phyloP scores from a whole-genome alignment of 345 rosid genomes.

The Gossypium ekmanianum region DNA sequence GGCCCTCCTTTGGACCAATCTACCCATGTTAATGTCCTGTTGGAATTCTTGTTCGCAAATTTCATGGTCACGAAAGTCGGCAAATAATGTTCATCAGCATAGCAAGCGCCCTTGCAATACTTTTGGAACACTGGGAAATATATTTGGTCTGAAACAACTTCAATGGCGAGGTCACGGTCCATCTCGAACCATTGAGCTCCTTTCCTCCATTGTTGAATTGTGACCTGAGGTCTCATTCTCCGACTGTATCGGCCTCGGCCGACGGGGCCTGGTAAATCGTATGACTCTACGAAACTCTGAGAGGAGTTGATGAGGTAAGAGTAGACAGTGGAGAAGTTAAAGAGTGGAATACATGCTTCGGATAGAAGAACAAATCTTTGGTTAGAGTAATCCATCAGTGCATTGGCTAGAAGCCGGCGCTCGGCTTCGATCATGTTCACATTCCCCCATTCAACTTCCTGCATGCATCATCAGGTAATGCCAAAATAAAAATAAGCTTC shows the following conservation, averaged over 20 bases:
- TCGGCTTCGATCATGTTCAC: slow-evolving; percentile 87
- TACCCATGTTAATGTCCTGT: slow-evolving; percentile 74
- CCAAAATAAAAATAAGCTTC: neutral
- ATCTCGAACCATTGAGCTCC: slow-evolving; percentile 89
- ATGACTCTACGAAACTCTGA: slow-evolving; percentile 49
- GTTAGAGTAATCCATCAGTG: slow-evolving; percentile 62
- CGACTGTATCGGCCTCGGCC: slow-evolving; percentile 69
- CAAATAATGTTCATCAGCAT: slow-evolving; percentile 75
- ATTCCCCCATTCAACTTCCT: slow-evolving; percentile 72
- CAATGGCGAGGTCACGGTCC: slow-evolving; percentile 53
- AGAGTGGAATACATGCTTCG: slow-evolving; percentile 81
- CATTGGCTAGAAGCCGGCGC: slow-evolving; percentile 74
- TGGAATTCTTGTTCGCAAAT: slow-evolving; percentile 39
- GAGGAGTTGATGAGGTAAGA: slow-evolving; percentile 50
- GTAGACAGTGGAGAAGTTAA: slow-evolving; percentile 64
- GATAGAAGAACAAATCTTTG: slow-evolving; percentile 75
- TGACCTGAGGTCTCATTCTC: slow-evolving; percentile 51
- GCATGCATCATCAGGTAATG: slow-evolving; percentile 12
- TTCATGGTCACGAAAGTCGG: slow-evolving; percentile 58
- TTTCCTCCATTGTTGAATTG: slow-evolving; percentile 62
- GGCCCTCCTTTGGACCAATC: slow-evolving; percentile 82
- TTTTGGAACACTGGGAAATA: slow-evolving; percentile 58
- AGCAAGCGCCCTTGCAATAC: slow-evolving; percentile 50
- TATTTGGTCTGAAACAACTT: slow-evolving; percentile 50
- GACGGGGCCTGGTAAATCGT: slow-evolving; percentile 44